These are phyloP conservation scores for Dryas alaskensis DNA, from an alignment of 306 rosid species.

Conservation along the genomic window DNA sequence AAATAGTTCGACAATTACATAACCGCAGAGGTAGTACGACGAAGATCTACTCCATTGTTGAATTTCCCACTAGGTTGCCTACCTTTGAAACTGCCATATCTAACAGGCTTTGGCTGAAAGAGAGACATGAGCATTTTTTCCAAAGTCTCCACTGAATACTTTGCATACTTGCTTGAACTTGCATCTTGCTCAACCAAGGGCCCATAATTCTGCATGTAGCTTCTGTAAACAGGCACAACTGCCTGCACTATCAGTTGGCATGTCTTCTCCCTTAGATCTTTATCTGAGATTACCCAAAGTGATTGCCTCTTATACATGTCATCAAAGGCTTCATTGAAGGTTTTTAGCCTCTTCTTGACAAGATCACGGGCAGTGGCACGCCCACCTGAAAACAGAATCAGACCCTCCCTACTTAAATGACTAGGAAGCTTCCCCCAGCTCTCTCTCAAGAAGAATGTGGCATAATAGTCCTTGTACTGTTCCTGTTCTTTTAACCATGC, in stretches of 20 bases:
- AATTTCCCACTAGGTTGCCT: conserved; percentile 68
- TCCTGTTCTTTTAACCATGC: conserved; percentile 71
- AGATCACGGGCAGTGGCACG: conserved; percentile 99
- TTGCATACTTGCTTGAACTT: conserved; percentile 77
- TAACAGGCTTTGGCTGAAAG: conserved; percentile 70
- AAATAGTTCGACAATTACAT: conserved; percentile 39
- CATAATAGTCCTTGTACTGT: conserved; percentile 70
- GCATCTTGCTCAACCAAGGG: conserved; percentile 95
- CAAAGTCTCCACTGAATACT: conserved; percentile 79
- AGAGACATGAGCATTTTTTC: conserved; percentile 84
- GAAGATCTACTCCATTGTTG: conserved; percentile 65
- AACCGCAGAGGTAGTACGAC: conserved; percentile 79
- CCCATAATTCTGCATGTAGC: conserved; percentile 99
- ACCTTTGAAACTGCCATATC: conserved; percentile 72
- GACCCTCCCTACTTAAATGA: conserved; percentile 90
- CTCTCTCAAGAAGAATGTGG: conserved; percentile 60
- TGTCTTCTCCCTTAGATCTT: conserved; percentile 83
- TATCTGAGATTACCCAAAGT: conserved; percentile 64
- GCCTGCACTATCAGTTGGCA: conserved; percentile 91
- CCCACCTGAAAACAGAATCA: conserved; percentile 93
- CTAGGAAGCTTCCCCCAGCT: conserved; percentile 98
- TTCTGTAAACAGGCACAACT: conserved; percentile 92
- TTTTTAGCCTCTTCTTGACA: conserved; percentile 89
- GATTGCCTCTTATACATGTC: conserved; percentile 79
- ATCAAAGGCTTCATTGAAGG: conserved; percentile 82